phyloP scores from a whole-genome alignment of 805 yeast genomes.

The Wickerhamomyces bisporus region DNA sequence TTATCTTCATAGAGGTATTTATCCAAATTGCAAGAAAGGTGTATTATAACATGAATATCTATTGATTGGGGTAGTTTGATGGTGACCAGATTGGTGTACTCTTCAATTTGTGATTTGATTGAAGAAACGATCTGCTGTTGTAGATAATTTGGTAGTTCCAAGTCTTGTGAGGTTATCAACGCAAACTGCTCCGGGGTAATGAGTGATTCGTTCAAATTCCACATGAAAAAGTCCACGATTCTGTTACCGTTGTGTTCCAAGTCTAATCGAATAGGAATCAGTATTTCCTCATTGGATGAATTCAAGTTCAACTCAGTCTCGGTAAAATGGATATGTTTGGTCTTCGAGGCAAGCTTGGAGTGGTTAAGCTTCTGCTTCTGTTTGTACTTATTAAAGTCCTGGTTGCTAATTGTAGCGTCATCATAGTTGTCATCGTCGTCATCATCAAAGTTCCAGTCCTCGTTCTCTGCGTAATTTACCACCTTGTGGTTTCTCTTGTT shows the following conservation, averaged over 20 bases:
- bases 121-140: slow-evolving; percentile 62
- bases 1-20: slow-evolving; percentile 84
- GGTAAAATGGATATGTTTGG: slow-evolving; percentile 21
- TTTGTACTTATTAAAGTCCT: slow-evolving; percentile 1
- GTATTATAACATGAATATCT: slow-evolving; percentile 70
- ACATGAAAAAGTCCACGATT: slow-evolving; percentile 80
- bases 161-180: slow-evolving; percentile 68
- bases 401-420: slow-evolving; percentile 8
- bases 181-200: slow-evolving; percentile 90
- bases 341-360: slow-evolving; percentile 19
- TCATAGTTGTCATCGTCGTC: slow-evolving; percentile 34
- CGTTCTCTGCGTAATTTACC: slow-evolving; percentile 81
- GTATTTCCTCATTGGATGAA: slow-evolving; percentile 52
- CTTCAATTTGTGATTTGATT: slow-evolving; percentile 77
- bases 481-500: slow-evolving; percentile 69
- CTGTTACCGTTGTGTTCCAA: slow-evolving; percentile 83
- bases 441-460: slow-evolving; percentile 54
- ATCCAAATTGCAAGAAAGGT: slow-evolving; percentile 76
- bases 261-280: slow-evolving; percentile 83
- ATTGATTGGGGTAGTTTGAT: slow-evolving; percentile 64
- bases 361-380: slow-evolving; percentile 8
- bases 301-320: slow-evolving; percentile 21
- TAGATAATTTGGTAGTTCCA: slow-evolving; percentile 67
- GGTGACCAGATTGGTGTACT: slow-evolving; percentile 56
- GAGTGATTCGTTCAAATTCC: slow-evolving; percentile 82